Evolutionary conservation across 1,284 basidiomycete species (phyloP).

Genomic region (Irpex rosettiformis): DNA sequence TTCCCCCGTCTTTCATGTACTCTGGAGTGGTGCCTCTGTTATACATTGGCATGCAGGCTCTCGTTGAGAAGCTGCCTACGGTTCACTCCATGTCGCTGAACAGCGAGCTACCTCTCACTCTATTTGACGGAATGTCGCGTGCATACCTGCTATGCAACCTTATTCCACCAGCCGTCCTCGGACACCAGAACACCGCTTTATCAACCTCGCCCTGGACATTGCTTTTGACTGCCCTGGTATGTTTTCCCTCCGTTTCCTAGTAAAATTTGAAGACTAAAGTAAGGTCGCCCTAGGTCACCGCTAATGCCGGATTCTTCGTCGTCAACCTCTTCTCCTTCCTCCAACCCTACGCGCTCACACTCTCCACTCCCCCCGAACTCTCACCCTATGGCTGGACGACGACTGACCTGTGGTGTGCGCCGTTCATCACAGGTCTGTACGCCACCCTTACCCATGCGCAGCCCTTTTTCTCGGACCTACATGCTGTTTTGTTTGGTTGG

Average conservation of each 20-base stretch:
- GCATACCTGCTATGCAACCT: conserved; percentile 68
- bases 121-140: conserved; percentile 68
- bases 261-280: too few relatives aligned
- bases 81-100: conserved; percentile 49
- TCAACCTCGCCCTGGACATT: conserved; percentile 69
- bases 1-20: conserved; percentile 67
- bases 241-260: conserved; percentile 23
- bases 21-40: conserved; percentile 56
- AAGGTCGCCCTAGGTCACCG: conserved; percentile 59
- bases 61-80: conserved; percentile 56
- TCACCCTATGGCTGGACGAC: conserved; percentile 73
- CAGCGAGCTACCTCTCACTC: conserved; percentile 59
- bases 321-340: conserved; percentile 67
- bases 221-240: conserved; percentile 61
- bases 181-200: conserved; percentile 44
- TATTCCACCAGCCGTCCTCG: conserved; percentile 59
- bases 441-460: conserved; percentile 75
- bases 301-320: conserved; percentile 74
- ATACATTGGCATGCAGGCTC: conserved; percentile 49
- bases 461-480: conserved; percentile 69
- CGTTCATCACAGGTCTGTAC: conserved; percentile 62
- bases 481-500: conserved; percentile 41
- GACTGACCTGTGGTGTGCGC: conserved; percentile 73
- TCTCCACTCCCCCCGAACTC: conserved; percentile 68
- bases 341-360: conserved; percentile 54